phyloP scores from a whole-genome alignment of 306 rosid genomes.

The Corylus avellana region DNA sequence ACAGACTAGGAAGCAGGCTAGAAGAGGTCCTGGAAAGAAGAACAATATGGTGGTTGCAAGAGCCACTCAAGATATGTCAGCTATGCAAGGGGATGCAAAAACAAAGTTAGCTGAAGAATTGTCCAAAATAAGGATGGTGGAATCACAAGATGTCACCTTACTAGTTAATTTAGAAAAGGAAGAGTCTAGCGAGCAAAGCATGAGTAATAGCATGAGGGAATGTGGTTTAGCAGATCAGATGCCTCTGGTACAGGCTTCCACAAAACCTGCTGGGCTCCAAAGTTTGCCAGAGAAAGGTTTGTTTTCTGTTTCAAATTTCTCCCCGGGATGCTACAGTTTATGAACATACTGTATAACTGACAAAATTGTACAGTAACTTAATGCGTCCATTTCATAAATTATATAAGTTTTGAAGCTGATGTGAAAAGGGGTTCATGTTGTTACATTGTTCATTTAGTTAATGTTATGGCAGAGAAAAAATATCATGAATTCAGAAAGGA shows the following conservation, averaged over 20 bases:
- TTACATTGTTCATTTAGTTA: neutral
- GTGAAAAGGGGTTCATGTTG: neutral
- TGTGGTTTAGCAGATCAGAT: constrained; percentile 26
- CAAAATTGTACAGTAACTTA: constrained; percentile 1
- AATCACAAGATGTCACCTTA: constrained; percentile 37
- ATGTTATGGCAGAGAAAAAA: neutral
- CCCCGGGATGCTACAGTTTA: constrained; percentile 17
- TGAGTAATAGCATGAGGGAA: constrained; percentile 28
- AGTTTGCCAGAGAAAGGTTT: constrained; percentile 55
- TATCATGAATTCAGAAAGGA: neutral
- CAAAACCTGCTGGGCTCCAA: constrained; percentile 31
- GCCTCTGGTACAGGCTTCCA: constrained; percentile 36
- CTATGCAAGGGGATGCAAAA: constrained; percentile 56
- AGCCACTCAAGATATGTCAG: constrained; percentile 35
- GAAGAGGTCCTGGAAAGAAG: constrained; percentile 40
- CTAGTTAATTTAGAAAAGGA: constrained; percentile 28
- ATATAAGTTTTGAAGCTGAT: neutral
- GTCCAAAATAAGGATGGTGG: constrained; percentile 69
- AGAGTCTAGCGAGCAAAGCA: constrained; percentile 28
- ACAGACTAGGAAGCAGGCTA: constrained; percentile 41
- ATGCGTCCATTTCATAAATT: neutral
- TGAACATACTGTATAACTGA: constrained; percentile 8
- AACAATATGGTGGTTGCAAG: constrained; percentile 34
- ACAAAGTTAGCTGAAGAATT: constrained; percentile 65
- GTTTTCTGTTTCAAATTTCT: constrained; percentile 21